Conservation (phyloP, 352 stramenopile species). For the Phytopythium vexans region DNA sequence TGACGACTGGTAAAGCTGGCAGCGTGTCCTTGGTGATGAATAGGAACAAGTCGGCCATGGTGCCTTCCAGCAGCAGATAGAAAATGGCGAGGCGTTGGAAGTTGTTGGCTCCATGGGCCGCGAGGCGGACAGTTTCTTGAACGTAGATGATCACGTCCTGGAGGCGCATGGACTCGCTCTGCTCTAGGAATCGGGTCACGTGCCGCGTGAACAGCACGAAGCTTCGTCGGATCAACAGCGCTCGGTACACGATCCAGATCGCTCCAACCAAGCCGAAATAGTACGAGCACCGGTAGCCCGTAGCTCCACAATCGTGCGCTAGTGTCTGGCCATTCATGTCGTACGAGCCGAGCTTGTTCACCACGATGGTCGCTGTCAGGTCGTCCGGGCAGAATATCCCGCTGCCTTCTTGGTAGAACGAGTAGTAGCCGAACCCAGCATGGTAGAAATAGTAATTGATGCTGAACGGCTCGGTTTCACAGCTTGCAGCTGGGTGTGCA, state of each 20-base stretch:
- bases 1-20: constrained; percentile 7
- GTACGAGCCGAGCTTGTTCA: neutral
- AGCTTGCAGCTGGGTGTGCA: neutral
- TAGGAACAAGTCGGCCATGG: constrained; percentile 14
- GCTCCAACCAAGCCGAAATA: constrained; percentile 10
- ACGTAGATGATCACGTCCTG: no score
- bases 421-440: constrained; percentile 6
- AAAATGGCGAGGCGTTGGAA: constrained; percentile 6
- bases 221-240: constrained; percentile 9
- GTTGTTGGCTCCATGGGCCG: constrained; percentile 6
- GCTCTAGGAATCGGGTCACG: no score
- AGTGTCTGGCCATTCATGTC: constrained; percentile 5
- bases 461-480: constrained; percentile 1
- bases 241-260: constrained; percentile 13
- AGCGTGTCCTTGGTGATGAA: constrained; percentile 6
- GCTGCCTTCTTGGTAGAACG: constrained; percentile 10
- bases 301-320: constrained; percentile 6
- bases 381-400: constrained; percentile 11
- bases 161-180: no score
- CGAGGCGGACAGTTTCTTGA: no score
- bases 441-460: constrained; percentile 15
- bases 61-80: constrained; percentile 10
- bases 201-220: constrained; percentile 7
- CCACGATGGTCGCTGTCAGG: constrained; percentile 3
- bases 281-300: constrained; percentile 11